Evolutionary conservation across 768 basidiomycete species (phyloP).

Genomic region (Lactifluus volemus): DNA sequence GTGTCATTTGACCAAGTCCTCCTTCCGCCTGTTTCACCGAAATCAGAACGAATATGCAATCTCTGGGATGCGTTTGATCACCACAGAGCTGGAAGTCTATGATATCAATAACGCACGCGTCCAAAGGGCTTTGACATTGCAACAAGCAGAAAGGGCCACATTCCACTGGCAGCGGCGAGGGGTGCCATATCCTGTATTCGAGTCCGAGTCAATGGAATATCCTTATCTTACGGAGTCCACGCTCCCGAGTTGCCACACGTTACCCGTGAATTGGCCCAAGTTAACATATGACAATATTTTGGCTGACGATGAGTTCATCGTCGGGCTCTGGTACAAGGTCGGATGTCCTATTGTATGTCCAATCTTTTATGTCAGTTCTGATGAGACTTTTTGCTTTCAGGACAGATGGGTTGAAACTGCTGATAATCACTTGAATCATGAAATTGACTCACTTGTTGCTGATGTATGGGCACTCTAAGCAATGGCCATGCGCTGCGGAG

Average conservation of each 20-base stretch:
- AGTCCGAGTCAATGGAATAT: not conserved
- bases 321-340: not conserved
- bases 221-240: not conserved
- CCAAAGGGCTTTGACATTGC: not conserved
- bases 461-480: not conserved
- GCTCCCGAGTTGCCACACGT: not conserved
- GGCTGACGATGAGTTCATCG: conserved; percentile 1
- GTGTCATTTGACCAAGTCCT: not conserved
- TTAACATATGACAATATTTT: not conserved
- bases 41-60: not conserved
- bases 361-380: no score
- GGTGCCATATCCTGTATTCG: not conserved
- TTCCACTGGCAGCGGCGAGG: not conserved
- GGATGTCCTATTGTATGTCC: not conserved
- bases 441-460: not conserved
- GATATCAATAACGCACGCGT: not conserved
- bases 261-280: not conserved
- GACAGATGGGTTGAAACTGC: not conserved
- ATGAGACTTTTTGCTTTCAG: not conserved
- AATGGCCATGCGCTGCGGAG: no score
- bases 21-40: not conserved
- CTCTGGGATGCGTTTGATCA: conserved; percentile 2
- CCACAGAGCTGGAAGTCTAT: not conserved
- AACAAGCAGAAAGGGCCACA: not conserved
- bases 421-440: not conserved